Percentiles rank a stretch among this genome's conserved stretches.
phyloP scores from a whole-genome alignment of 73 alveolate species.

The Tetrahymena elliotti region DNA sequence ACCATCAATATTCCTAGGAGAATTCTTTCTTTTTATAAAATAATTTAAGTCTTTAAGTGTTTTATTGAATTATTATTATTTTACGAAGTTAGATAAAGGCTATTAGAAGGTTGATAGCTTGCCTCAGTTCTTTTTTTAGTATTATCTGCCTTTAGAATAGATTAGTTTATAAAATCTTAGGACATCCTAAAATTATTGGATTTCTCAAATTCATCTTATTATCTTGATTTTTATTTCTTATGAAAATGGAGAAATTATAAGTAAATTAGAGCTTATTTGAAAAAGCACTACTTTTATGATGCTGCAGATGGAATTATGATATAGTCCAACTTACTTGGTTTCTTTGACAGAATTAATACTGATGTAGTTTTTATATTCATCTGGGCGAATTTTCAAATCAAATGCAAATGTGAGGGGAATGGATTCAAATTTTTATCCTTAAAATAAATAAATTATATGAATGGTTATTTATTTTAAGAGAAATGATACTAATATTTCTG shows the following conservation, averaged over 20 bases:
- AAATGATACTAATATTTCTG: not conserved
- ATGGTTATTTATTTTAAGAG: not conserved
- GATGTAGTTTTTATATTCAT: not conserved
- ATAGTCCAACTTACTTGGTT: not conserved
- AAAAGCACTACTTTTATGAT: not conserved
- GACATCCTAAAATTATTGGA: not conserved
- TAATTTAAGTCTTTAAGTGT: not conserved
- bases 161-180: not conserved
- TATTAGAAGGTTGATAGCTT: not conserved
- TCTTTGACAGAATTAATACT: not conserved
- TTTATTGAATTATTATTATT: no score
- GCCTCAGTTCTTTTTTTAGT: not conserved
- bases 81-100: not conserved
- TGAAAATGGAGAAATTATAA: not conserved
- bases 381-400: not conserved
- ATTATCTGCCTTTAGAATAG: not conserved
- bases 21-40: not conserved
- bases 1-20: not conserved
- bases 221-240: not conserved
- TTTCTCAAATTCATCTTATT: not conserved
- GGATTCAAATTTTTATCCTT: not conserved
- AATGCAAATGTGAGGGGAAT: not conserved
- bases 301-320: not conserved
- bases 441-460: not conserved
- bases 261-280: no score